Conservation (phyloP, 139 green algal genomes). For the Diplosphaera chodatii region DNA sequence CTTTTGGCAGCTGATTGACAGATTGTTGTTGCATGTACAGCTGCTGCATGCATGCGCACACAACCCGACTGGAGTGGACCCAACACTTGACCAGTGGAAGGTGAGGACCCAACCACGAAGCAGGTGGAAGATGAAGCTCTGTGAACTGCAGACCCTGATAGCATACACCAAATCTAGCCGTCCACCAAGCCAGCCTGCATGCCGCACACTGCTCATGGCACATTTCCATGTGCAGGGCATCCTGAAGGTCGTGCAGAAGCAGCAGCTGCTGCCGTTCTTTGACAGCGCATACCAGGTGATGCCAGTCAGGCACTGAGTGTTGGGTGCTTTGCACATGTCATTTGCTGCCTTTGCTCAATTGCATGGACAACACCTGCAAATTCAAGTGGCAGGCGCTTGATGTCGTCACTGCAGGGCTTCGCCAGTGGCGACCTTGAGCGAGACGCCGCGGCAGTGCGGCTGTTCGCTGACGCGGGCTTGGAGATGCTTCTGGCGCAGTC, state of each 20-base stretch:
- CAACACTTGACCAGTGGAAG: conserved; percentile 76
- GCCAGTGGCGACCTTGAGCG: conserved; percentile 75
- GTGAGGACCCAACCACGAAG: neutral
- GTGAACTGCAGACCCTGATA: no score
- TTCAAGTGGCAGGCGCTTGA: no score
- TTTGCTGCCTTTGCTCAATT: no score
- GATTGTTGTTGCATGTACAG: conserved; percentile 45
- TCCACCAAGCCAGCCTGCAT: no score
- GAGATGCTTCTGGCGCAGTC: conserved; percentile 47
- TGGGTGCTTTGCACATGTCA: no score
- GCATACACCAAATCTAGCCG: no score
- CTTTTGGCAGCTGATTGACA: neutral
- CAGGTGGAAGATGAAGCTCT: no score
- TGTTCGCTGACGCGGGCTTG: conserved; percentile 72
- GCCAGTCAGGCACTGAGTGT: no score
- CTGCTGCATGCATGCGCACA: conserved; percentile 90
- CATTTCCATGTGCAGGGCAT: conserved; percentile 27
- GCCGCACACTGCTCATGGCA: no score
- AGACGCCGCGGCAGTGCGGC: conserved; percentile 68
- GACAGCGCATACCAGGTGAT: conserved; percentile 58
- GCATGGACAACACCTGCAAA: no score
- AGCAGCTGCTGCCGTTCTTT: conserved; percentile 80
- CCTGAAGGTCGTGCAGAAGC: conserved; percentile 51
- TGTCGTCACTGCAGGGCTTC: no score
- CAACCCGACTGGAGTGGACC: conserved; percentile 90